Evolutionary conservation across 192 early-diverging fungal species (phyloP).

Genomic region (Linderina pennispora): DNA sequence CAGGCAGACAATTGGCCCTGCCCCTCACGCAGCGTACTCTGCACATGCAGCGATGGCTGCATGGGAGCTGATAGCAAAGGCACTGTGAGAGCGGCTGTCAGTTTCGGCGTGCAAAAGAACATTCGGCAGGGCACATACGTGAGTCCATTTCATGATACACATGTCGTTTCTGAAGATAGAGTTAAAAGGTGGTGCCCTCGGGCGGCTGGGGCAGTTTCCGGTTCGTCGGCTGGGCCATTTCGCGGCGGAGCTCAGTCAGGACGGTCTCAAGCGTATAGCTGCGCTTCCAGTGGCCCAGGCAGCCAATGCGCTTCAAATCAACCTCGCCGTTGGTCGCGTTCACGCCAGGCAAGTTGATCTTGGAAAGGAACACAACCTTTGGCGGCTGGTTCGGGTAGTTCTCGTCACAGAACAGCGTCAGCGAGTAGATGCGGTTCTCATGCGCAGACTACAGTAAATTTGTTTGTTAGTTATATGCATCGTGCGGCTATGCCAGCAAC

Average conservation of each 20-base stretch:
- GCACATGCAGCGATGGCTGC: too few relatives aligned
- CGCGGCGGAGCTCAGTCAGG: conserved; percentile 73
- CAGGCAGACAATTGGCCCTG: too few relatives aligned
- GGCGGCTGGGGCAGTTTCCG: conserved; percentile 84
- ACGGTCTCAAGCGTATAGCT: conserved; percentile 72
- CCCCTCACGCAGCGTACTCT: too few relatives aligned
- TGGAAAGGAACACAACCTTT: conserved; percentile 67
- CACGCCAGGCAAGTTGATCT: conserved; percentile 84
- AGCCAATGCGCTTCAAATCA: conserved; percentile 54
- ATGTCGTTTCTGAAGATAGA: too few relatives aligned
- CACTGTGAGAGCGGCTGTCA: too few relatives aligned
- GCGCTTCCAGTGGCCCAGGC: conserved; percentile 82
- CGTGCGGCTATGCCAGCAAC: too few relatives aligned
- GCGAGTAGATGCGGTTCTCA: conserved; percentile 93
- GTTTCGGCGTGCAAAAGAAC: too few relatives aligned
- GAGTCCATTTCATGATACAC: too few relatives aligned
- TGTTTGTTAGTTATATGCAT: too few relatives aligned
- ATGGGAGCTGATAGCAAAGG: too few relatives aligned
- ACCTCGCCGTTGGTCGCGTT: conserved; percentile 76
- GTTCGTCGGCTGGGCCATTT: conserved; percentile 82
- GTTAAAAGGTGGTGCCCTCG: conserved; percentile 63
- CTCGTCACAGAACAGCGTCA: conserved; percentile 77
- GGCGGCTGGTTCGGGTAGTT: conserved; percentile 85
- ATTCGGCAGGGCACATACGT: too few relatives aligned
- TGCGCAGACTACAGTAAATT: conserved; percentile 88